Base-by-base conservation (phyloP, 2,329 filamentous ascomycete genomes). In the Botrytis paeoniae region DNA sequence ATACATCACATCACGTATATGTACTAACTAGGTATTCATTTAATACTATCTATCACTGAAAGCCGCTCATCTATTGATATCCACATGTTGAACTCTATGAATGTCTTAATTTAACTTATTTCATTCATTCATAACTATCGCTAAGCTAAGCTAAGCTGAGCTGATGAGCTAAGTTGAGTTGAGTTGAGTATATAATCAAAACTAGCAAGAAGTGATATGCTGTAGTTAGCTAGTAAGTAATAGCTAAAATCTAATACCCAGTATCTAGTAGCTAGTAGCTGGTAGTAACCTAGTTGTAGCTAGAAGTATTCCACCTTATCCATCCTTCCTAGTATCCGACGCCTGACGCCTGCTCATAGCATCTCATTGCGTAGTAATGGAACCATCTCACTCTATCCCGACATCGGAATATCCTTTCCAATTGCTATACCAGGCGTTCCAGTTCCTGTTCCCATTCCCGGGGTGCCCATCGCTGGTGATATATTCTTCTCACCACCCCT, bases 401-500 rank as follows among this genome's bases (percentile, higher is more conserved):
- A 10, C 22, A 62, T 20, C 14, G 37, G 25, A 43, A 20, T 3
- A 63, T 41, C 61, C 8, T 63, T 63, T 43, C 37, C 61, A 10
- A n/a, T 29, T 9, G 35, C 37, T 10, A 41, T 18, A 10, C 35
- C 14, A 16, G 20, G 20, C 2, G 32, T 60, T 6, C 32, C 12
- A 6, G 9, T 60, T 35, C 3, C 41, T 3, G 16, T 9, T 12
- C 16, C 29, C 20, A 37, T 16, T 7, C 45, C 45, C 16, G 39
- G 16, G 14, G 25, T 43, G 37, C 37, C 25, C 3, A 57, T 4
- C 7, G 3, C n/a, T 9, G 51, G n/a, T 9, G 37, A 25, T 18
- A 62, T 14, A 62, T 29, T n/a, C 12, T 6, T 66, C 20, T 66
- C 51, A 7, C 54, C 71, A 18, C 51, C 71, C 29, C 69, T 73